Conservation (phyloP, 164 flowering plant species). For the Vitis cinerea region DNA sequence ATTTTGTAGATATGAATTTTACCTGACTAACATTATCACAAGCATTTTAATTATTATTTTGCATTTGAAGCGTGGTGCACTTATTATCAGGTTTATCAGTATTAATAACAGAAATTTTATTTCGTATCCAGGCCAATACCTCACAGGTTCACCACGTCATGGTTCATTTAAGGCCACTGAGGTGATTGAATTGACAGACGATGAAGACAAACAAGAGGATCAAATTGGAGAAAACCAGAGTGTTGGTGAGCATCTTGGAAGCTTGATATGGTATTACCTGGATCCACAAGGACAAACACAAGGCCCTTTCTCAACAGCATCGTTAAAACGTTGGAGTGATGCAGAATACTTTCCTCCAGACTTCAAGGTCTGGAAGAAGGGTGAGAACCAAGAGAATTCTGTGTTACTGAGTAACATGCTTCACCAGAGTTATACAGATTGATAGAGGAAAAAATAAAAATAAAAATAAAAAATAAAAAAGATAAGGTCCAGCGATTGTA, state of each 20-base stretch:
- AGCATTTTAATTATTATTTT: no score
- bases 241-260: not conserved
- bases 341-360: slow-evolving; percentile 31
- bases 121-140: not conserved
- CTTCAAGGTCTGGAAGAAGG: slow-evolving; percentile 41
- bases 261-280: slow-evolving; percentile 30
- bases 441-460: no score
- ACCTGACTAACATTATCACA: no score
- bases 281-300: slow-evolving; percentile 42
- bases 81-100: no score
- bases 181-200: slow-evolving; percentile 35
- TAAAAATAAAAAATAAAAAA: no score
- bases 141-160: no score
- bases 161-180: not conserved
- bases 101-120: no score
- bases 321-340: slow-evolving; percentile 35
- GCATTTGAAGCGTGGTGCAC: no score
- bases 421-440: not conserved
- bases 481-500: no score
- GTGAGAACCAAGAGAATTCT: slow-evolving; percentile 19
- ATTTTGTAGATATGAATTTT: no score
- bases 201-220: slow-evolving; percentile 23
- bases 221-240: not conserved
- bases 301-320: slow-evolving; percentile 32
- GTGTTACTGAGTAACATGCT: slow-evolving; percentile 23